A percentile compares a stretch with the other conserved stretches of the same genome.
These are phyloP conservation scores for Aspergillus sp. DNA, from an alignment of 2,329 filamentous ascomycete genomes.

Conservation along the genomic window DNA sequence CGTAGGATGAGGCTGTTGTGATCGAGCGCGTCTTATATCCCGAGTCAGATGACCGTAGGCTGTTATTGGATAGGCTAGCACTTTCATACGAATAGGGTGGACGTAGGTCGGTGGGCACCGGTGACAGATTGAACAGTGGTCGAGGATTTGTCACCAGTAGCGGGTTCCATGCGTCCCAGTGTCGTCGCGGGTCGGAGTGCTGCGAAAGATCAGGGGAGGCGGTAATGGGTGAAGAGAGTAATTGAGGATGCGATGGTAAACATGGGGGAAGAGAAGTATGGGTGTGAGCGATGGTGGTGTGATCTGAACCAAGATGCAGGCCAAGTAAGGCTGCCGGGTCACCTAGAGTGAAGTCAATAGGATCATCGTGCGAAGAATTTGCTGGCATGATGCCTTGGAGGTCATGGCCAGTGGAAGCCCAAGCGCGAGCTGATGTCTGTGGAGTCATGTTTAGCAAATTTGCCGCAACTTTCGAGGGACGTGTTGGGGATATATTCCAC, in stretches of 20 bases:
- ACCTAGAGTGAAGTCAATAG: slow-evolving; percentile 11
- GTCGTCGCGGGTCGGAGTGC: slow-evolving; percentile 14
- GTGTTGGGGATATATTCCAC: background rate
- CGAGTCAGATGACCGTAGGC: slow-evolving; percentile 26
- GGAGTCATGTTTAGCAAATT: background rate
- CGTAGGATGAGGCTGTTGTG: slow-evolving; percentile 17
- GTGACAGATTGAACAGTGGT: slow-evolving; percentile 11
- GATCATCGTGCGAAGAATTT: slow-evolving; percentile 6
- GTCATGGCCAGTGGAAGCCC: slow-evolving; percentile 14
- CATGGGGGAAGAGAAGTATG: slow-evolving; percentile 16
- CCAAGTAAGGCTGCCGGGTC: slow-evolving; percentile 21
- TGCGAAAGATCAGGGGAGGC: slow-evolving; percentile 15
- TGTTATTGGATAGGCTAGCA: slow-evolving; percentile 24
- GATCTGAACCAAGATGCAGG: slow-evolving; percentile 19
- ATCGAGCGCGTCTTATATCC: slow-evolving; percentile 31
- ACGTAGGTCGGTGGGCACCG: slow-evolving; percentile 2
- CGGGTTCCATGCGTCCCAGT: slow-evolving; percentile 27
- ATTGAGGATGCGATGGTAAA: slow-evolving; percentile 7
- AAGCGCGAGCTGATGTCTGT: background rate
- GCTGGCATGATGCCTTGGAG: slow-evolving; percentile 27
- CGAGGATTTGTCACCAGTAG: slow-evolving; percentile 24
- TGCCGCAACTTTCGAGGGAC: background rate
- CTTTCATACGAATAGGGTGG: slow-evolving; percentile 20
- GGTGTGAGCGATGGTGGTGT: slow-evolving; percentile 13
- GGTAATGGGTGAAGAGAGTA: slow-evolving; percentile 9